Conservation (phyloP, 345 rosid species). For the Hirschfeldia incana region DNA sequence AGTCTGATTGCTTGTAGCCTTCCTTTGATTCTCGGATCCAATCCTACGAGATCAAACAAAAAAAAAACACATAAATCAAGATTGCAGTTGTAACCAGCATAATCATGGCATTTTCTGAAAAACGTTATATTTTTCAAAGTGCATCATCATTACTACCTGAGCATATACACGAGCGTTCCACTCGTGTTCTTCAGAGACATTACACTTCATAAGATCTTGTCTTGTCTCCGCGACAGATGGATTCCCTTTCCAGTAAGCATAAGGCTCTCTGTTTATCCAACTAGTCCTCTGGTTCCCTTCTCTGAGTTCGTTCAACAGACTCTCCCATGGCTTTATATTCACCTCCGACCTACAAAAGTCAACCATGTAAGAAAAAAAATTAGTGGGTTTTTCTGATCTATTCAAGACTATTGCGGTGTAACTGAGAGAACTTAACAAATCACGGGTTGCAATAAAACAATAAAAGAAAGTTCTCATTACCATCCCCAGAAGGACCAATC, state of each 20-base stretch:
- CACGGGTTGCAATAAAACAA: background rate
- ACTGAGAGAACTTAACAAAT: background rate
- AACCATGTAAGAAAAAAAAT: background rate
- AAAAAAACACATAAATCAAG: background rate
- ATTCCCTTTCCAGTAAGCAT: slow-evolving; percentile 94
- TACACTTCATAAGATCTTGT: slow-evolving; percentile 72
- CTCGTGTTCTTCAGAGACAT: slow-evolving; percentile 62
- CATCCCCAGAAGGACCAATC: slow-evolving; percentile 99
- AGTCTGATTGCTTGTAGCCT: slow-evolving; percentile 77
- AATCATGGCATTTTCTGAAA: background rate
- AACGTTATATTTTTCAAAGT: background rate
- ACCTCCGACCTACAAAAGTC: slow-evolving; percentile 62
- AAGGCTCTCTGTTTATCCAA: slow-evolving; percentile 75
- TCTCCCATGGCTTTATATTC: slow-evolving; percentile 73
- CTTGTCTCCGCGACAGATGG: slow-evolving; percentile 69
- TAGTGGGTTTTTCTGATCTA: background rate
- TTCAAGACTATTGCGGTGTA: slow-evolving; percentile 1
- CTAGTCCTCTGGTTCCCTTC: slow-evolving; percentile 50
- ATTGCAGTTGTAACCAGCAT: background rate
- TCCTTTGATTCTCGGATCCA: slow-evolving; percentile 63
- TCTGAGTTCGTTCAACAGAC: slow-evolving; percentile 46
- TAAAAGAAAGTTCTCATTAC: slow-evolving; percentile 34
- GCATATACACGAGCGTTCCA: slow-evolving; percentile 86
- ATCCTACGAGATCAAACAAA: slow-evolving; percentile 48
- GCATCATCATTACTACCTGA: slow-evolving; percentile 49